Conservation (phyloP, 306 rosid species). For the Citrullus amarus region DNA sequence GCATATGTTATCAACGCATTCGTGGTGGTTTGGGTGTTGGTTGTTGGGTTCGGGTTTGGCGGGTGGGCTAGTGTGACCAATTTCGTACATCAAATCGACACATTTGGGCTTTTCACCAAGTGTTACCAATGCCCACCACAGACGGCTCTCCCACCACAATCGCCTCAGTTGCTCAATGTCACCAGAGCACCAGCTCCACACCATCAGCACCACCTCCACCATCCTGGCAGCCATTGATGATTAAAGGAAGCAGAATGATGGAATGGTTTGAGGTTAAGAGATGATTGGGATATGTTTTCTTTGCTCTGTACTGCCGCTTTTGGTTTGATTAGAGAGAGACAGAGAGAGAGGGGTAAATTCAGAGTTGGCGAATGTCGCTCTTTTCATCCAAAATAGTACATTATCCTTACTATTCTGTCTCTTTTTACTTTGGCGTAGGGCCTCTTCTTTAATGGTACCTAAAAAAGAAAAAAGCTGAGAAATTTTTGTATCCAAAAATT, state of each 20-base stretch:
- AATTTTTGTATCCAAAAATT: not conserved
- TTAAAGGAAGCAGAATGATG: not conserved
- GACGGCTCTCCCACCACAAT: not conserved
- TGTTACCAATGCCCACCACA: conserved; percentile 70
- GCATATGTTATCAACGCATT: conserved; percentile 52
- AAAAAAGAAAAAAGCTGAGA: not conserved
- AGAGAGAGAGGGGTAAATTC: not conserved
- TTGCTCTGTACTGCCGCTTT: conserved; percentile 4
- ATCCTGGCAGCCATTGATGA: conserved; percentile 15
- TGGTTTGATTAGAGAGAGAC: not conserved
- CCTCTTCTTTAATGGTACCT: not conserved
- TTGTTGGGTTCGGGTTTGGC: conserved; percentile 93
- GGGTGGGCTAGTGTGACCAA: conserved; percentile 98
- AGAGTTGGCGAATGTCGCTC: conserved; percentile 3
- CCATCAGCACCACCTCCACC: conserved; percentile 24
- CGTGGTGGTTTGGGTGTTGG: conserved; percentile 74
- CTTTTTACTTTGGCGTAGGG: conserved; percentile 1
- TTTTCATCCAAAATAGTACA: conserved; percentile 1
- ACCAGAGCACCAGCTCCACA: conserved; percentile 45
- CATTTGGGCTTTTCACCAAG: conserved; percentile 92
- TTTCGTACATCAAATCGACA: conserved; percentile 75
- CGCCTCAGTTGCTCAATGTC: conserved; percentile 18
- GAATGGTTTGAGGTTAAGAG: not conserved
- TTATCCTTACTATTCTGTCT: not conserved
- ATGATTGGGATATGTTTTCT: not conserved